Evolutionary conservation across 805 yeast genomes (phyloP).

Genomic region (Zygotorulaspora sp.): DNA sequence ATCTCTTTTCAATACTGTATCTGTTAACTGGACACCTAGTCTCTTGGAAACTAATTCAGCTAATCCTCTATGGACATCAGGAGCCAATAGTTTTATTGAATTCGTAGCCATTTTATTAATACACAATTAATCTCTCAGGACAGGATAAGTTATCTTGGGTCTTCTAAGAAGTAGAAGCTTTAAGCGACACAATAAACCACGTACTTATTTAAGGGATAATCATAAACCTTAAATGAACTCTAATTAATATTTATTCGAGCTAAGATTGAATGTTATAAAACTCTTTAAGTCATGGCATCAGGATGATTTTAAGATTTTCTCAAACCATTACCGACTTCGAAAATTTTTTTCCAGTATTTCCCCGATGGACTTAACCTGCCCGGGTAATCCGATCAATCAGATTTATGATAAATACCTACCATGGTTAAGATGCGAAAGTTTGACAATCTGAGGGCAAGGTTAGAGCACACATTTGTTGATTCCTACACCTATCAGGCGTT

Average conservation of each 20-base stretch:
- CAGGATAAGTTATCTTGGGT: no score
- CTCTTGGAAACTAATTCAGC: conserved; percentile 66
- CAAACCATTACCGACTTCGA: not conserved
- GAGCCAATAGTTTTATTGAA: conserved; percentile 62
- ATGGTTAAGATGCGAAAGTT: no score
- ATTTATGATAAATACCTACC: no score
- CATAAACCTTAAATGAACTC: conserved; percentile 1
- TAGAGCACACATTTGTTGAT: no score
- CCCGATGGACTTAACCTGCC: no score
- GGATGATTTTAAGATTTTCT: not conserved
- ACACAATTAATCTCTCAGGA: not conserved
- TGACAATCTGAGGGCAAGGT: no score
- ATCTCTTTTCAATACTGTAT: conserved; percentile 60
- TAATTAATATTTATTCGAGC: not conserved
- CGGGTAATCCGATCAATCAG: no score
- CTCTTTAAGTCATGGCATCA: no score
- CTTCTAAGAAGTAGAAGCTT: not conserved
- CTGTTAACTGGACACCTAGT: conserved; percentile 56
- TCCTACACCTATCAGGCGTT: no score
- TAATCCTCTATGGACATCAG: conserved; percentile 62
- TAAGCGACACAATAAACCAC: not conserved
- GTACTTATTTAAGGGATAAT: not conserved
- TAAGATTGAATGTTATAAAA: no score
- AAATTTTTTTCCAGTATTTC: no score
- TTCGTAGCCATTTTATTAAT: conserved; percentile 56